Evolutionary conservation across 176 grass and related monocot species (phyloP).

Genomic region (Zea luxurians): DNA sequence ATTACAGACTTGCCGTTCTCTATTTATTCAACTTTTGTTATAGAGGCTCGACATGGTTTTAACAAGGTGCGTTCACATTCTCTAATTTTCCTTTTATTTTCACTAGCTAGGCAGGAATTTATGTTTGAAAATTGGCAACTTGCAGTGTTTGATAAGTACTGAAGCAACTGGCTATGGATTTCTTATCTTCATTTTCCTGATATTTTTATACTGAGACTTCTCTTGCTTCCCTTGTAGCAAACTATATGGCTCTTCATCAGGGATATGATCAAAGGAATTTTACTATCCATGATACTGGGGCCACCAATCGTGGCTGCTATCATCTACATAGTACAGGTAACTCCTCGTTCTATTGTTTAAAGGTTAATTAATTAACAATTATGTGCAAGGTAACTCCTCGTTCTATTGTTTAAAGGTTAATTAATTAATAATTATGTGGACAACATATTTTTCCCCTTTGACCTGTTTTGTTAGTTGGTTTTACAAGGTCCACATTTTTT

Average conservation of each 20-base stretch:
- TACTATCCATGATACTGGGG: conserved; percentile 74
- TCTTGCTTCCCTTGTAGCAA: conserved; percentile 63
- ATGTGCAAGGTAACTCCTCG: conserved; percentile 48
- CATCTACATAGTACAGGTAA: conserved; percentile 91
- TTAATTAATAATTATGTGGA: neutral
- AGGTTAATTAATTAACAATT: conserved; percentile 3
- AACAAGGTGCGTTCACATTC: conserved; percentile 67
- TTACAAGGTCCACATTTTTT: neutral
- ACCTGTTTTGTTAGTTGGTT: neutral
- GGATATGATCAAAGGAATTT: conserved; percentile 91
- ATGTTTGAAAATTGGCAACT: conserved; percentile 10
- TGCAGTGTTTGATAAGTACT: neutral
- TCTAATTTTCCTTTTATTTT: conserved; percentile 1
- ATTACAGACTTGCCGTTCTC: conserved; percentile 92
- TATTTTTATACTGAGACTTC: conserved; percentile 29
- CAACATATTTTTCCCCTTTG: neutral
- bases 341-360: conserved; percentile 25
- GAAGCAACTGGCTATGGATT: conserved; percentile 14
- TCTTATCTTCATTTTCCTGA: conserved; percentile 12
- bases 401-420: conserved; percentile 23
- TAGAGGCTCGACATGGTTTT: conserved; percentile 89
- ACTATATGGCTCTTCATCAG: conserved; percentile 89
- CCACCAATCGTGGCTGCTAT: conserved; percentile 92
- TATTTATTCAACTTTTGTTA: conserved; percentile 94
- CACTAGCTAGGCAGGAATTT: conserved; percentile 2